Percentiles rank a stretch among this genome's conserved stretches.
Conservation (phyloP, 1,139 yeast genomes). For the Saccharomyces hybrid region DNA sequence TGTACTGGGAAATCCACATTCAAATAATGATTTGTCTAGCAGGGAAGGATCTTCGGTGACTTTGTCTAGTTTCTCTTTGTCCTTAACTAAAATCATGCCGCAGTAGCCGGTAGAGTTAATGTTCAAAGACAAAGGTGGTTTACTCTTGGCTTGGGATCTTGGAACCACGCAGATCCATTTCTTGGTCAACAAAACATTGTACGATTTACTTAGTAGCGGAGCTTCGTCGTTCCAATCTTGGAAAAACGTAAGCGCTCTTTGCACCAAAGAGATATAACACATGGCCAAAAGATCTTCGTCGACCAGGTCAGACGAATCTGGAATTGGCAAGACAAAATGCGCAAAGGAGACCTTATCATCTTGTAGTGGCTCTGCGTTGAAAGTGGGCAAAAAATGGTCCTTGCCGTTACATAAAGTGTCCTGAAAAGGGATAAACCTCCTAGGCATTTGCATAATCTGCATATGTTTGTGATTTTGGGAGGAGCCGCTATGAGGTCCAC, state of each 20-base stretch:
- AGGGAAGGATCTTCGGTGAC: constrained; percentile 34
- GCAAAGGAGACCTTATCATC: constrained; percentile 64
- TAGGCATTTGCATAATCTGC: constrained; percentile 72
- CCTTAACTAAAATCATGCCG: constrained; percentile 73
- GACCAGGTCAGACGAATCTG: constrained; percentile 39
- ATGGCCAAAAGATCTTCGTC: constrained; percentile 46
- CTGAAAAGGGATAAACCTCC: constrained; percentile 52
- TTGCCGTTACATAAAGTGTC: constrained; percentile 43
- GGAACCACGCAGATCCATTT: constrained; percentile 86
- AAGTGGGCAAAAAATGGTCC: constrained; percentile 48
- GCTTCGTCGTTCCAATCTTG: constrained; percentile 42
- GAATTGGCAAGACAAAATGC: constrained; percentile 68
- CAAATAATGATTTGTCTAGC: constrained; percentile 44
- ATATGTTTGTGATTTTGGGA: constrained; percentile 90
- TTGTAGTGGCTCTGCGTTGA: constrained; percentile 51
- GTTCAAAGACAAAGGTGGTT: constrained; percentile 38
- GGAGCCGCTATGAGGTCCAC: constrained; percentile 85
- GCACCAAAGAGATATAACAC: constrained; percentile 62
- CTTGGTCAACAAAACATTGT: constrained; percentile 74
- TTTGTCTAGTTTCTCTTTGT: constrained; percentile 42
- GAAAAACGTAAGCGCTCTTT: constrained; percentile 59
- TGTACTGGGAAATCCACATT: constrained; percentile 60
- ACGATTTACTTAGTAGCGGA: constrained; percentile 39
- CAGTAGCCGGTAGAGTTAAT: constrained; percentile 75
- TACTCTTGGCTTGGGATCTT: constrained; percentile 40